Base-by-base conservation (phyloP, 345 rosid genomes). In the Salix suchowensis region DNA sequence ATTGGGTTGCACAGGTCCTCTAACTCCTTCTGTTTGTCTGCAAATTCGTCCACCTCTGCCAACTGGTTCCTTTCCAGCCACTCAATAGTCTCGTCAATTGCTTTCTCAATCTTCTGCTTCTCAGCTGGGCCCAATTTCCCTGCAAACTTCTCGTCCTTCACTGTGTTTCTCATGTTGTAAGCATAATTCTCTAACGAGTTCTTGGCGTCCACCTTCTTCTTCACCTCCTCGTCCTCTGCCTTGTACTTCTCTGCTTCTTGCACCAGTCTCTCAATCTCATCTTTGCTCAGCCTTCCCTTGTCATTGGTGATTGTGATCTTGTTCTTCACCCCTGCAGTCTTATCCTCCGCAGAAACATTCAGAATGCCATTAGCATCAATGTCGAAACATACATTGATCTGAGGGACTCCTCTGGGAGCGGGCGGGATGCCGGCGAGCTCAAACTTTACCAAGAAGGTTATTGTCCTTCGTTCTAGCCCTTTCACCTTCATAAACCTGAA, bases 271-370 rank as follows among this genome's bases (percentile, higher is more conserved):
- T 77, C 79, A 21, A 77, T 77, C 2, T 70, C 79, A 19, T 70
- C 75, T 4, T 62, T 62, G 64, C 79, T 77, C 21, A 70, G 7
- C 3, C 79, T 44, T 61, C 79, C 79, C 37, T 77, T 77, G 30
- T 62, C 75, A 23, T 77, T 77, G 19, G 75, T 70, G 48, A 77
- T 77, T 16, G 79, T 77, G 24, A 77, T 77, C 64, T 70, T 77
- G 74, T 77, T 77, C 79, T 77, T 77, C 14, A 77, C 79, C 64
- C 79, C 79, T 6, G 75, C 79, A 8, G 75, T 77, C 50, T 71
- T 77, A 34, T 70, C 79, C 65, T 77, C 79, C 1, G 79, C 75
- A 15, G 79, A 61, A 5, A 77, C 75, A 16, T 70, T 77, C 52
- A 77, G 23, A 55, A 74, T 74, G 2, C 65, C 71, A 32, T 74